phyloP scores from a whole-genome alignment of 1,139 yeast species.

The Candida sanyaensis region DNA sequence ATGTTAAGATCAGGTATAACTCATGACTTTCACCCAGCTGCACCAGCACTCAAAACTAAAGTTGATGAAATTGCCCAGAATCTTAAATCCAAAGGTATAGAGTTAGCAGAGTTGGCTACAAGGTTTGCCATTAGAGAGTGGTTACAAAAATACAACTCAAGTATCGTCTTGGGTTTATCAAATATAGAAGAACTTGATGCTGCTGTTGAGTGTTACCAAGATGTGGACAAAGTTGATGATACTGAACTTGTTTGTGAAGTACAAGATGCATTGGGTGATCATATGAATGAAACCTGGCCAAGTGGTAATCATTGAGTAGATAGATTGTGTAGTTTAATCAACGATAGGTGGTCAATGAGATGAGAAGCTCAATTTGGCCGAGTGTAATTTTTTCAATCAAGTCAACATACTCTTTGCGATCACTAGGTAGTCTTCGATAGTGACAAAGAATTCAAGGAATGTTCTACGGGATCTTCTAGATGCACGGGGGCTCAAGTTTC shows the following conservation, averaged over 20 bases:
- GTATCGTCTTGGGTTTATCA: constrained; percentile 77
- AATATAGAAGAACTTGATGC: constrained; percentile 58
- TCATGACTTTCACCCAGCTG: constrained; percentile 80
- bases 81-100: constrained; percentile 46
- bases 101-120: constrained; percentile 80
- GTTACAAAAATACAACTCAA: constrained; percentile 43
- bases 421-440: too few relatives aligned
- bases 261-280: constrained; percentile 50
- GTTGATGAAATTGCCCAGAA: constrained; percentile 55
- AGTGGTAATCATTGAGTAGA: constrained; percentile 53
- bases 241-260: constrained; percentile 52
- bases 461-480: too few relatives aligned
- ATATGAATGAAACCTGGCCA: constrained; percentile 68
- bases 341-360: too few relatives aligned
- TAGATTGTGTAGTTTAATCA: constrained; percentile 10
- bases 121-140: constrained; percentile 71
- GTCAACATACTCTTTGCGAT: too few relatives aligned
- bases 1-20: constrained; percentile 68
- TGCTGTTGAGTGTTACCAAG: constrained; percentile 62
- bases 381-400: too few relatives aligned
- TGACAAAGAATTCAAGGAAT: too few relatives aligned
- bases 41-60: constrained; percentile 53
- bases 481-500: constrained; percentile 78
- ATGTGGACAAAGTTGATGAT: constrained; percentile 38
- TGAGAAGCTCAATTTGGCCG: too few relatives aligned